Conservation (phyloP, 2,329 filamentous ascomycete genomes). For the Colletotrichum camelliae region DNA sequence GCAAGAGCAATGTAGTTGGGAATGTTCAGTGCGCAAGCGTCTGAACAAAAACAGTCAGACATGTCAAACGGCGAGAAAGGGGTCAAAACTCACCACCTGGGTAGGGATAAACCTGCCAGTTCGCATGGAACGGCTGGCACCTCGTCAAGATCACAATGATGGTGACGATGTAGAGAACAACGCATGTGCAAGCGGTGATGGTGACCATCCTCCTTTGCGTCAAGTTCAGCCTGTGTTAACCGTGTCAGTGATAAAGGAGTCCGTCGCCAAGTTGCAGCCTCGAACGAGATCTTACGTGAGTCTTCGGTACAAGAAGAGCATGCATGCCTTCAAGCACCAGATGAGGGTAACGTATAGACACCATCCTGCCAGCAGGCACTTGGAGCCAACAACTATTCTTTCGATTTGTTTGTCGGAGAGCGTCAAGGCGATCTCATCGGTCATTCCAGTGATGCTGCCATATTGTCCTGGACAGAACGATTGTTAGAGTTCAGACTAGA, state of each 20-base stretch:
- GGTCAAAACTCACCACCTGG: constrained; percentile 22
- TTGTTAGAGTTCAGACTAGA: background rate
- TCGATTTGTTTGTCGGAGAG: constrained; percentile 17
- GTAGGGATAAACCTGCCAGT: constrained; percentile 31
- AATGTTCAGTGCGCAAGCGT: constrained; percentile 23
- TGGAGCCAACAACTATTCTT: constrained; percentile 25
- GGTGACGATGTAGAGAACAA: constrained; percentile 22
- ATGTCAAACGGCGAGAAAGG: background rate
- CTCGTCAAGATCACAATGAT: constrained; percentile 25
- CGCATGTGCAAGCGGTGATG: constrained; percentile 21
- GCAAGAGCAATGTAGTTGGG: constrained; percentile 27
- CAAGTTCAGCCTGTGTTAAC: constrained; percentile 22
- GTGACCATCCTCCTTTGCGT: constrained; percentile 24
- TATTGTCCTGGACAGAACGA: constrained; percentile 27
- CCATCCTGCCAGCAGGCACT: constrained; percentile 41
- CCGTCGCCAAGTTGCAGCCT: too few relatives aligned
- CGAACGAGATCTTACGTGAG: background rate
- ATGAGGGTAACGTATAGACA: constrained; percentile 45
- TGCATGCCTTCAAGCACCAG: constrained; percentile 46
- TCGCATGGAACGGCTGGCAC: constrained; percentile 26
- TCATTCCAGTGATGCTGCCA: constrained; percentile 28
- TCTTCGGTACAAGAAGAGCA: constrained; percentile 43
- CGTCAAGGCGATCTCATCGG: constrained; percentile 20
- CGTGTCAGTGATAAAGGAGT: background rate
- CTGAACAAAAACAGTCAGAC: background rate